A percentile compares a stretch with the other conserved stretches of the same genome.
Conservation (phyloP, 2,329 filamentous ascomycete species). For the Claviceps sorghi region DNA sequence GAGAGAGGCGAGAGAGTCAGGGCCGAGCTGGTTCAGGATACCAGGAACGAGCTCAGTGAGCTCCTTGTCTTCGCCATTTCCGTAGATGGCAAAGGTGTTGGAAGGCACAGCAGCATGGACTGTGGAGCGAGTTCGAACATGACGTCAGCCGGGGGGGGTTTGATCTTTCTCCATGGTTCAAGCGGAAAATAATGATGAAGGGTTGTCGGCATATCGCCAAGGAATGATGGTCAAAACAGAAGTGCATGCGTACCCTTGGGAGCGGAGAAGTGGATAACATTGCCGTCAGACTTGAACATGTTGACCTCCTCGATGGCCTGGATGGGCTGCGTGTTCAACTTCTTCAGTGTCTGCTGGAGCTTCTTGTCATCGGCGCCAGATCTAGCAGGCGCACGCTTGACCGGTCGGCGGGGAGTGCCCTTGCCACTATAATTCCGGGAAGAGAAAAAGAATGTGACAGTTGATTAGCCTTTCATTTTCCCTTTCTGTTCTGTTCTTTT, state of each 20-base stretch:
- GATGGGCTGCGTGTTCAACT: constrained; percentile 99
- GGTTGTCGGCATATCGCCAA: background rate
- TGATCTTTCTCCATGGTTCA: too few species aligned
- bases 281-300: constrained; percentile 99
- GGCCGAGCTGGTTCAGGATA: constrained; percentile 98
- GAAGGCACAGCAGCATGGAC: constrained; percentile 93
- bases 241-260: constrained; percentile 68
- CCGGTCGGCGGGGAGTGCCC: constrained; percentile 92
- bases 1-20: constrained; percentile 92
- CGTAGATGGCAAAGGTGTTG: constrained; percentile 99
- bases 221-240: background rate
- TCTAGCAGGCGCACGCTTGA: constrained; percentile 93
- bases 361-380: constrained; percentile 98
- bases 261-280: constrained; percentile 97
- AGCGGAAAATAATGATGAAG: too few species aligned
- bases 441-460: constrained; percentile 5
- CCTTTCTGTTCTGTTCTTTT: too few species aligned
- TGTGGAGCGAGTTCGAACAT: constrained; percentile 21
- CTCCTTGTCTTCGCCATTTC: constrained; percentile 97
- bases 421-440: constrained; percentile 52
- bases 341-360: constrained; percentile 93
- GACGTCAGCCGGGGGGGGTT: background rate
- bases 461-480: constrained; percentile 12
- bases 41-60: constrained; percentile 97
- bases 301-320: constrained; percentile 99